phyloP scores from a whole-genome alignment of 2,329 filamentous ascomycete genomes.

The Catunica adiposa region DNA sequence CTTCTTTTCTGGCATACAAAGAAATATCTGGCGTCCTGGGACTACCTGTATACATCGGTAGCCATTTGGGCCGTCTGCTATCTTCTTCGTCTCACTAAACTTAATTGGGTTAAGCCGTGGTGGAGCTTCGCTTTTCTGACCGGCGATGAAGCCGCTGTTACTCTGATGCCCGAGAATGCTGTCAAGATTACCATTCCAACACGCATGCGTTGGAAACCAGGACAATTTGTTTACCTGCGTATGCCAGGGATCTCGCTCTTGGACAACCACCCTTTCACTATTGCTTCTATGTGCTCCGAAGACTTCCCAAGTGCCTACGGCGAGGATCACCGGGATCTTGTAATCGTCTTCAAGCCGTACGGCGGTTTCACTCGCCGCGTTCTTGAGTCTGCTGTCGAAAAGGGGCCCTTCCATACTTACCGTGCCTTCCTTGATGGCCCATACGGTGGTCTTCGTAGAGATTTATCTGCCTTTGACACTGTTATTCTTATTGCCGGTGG shows the following conservation, averaged over 20 bases:
- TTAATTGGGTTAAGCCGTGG: slow-evolving; percentile 79
- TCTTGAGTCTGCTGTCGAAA: slow-evolving; percentile 64
- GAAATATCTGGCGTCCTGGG: slow-evolving; percentile 81
- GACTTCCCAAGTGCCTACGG: slow-evolving; percentile 89
- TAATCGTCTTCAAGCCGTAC: slow-evolving; percentile 81
- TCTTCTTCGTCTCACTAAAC: slow-evolving; percentile 56
- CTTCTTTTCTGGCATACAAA: slow-evolving; percentile 93
- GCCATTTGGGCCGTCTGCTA: slow-evolving; percentile 67
- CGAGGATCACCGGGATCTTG: slow-evolving; percentile 73
- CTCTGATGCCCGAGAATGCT: slow-evolving; percentile 80
- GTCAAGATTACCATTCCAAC: slow-evolving; percentile 92
- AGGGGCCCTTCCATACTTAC: slow-evolving; percentile 83
- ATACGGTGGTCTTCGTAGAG: slow-evolving; percentile 84
- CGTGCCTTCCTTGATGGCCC: slow-evolving; percentile 85
- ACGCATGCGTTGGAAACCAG: slow-evolving; percentile 80
- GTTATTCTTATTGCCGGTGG: slow-evolving; percentile 87
- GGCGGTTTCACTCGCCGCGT: slow-evolving; percentile 78
- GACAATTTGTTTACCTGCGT: slow-evolving; percentile 85
- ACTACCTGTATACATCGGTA: slow-evolving; percentile 68
- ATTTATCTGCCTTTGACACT: slow-evolving; percentile 82
- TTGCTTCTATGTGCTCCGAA: slow-evolving; percentile 79
- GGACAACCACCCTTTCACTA: slow-evolving; percentile 91
- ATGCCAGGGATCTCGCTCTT: slow-evolving; percentile 85
- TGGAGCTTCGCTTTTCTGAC: slow-evolving; percentile 59
- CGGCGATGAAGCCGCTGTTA: slow-evolving; percentile 80